A percentile compares a stretch with the other conserved stretches of the same genome.
phyloP scores from a whole-genome alignment of 2,329 filamentous ascomycete species.

The Neoscytalidium dimidiatum region DNA sequence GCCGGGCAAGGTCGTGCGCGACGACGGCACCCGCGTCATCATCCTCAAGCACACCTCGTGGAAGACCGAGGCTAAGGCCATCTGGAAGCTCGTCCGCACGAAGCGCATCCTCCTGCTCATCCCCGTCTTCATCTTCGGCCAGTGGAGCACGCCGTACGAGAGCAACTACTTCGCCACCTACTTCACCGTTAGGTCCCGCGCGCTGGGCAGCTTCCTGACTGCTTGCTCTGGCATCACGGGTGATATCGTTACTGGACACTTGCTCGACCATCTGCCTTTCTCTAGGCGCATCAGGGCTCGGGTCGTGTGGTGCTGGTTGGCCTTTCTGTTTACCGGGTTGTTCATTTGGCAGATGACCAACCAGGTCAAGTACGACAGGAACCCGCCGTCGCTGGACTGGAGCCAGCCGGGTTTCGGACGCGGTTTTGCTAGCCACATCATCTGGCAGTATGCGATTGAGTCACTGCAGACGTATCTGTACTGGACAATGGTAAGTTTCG shows the following conservation, averaged over 20 bases:
- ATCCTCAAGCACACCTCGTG: neutral
- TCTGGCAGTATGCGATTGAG: conserved; percentile 1
- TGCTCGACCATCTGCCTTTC: neutral
- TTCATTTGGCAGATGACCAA: neutral
- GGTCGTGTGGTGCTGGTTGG: neutral
- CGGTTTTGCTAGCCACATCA: neutral
- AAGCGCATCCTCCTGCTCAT: conserved; percentile 52
- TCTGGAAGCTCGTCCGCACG: conserved; percentile 39
- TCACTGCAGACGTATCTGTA: conserved; percentile 8
- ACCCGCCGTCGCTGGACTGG: conserved; percentile 47
- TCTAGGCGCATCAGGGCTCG: neutral
- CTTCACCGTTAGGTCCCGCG: conserved; percentile 53
- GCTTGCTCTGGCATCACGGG: conserved; percentile 1
- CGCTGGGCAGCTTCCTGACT: conserved; percentile 45
- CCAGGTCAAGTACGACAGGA: neutral
- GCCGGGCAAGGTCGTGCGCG: conserved; percentile 48
- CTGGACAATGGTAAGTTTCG: conserved; percentile 4
- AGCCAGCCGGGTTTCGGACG: conserved; percentile 40
- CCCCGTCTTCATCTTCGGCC: conserved; percentile 53
- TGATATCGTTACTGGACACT: neutral
- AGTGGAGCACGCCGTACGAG: conserved; percentile 54
- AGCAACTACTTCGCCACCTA: conserved; percentile 57
- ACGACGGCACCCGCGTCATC: conserved; percentile 37
- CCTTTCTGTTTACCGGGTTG: neutral
- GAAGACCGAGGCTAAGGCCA: neutral